These are phyloP conservation scores for Rubia balearica DNA, from an alignment of 305 asterid genomes.

Conservation along the genomic window DNA sequence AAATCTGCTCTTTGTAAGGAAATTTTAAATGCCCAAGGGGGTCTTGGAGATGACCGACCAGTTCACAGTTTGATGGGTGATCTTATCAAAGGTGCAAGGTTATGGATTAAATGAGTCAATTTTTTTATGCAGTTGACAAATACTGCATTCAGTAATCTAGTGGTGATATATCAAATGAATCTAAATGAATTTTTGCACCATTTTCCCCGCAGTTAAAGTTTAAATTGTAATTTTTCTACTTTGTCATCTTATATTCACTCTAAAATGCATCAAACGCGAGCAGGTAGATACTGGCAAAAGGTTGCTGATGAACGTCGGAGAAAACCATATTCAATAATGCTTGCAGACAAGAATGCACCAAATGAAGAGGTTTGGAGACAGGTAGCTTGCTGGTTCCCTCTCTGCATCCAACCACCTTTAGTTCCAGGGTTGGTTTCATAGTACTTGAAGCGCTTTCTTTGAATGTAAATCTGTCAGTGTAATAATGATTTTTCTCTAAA, in stretches of 20 bases:
- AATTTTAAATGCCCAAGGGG: constrained; percentile 54
- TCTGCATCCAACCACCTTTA: constrained; percentile 1
- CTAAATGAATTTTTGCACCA: neutral
- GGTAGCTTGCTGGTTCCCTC: constrained; percentile 36
- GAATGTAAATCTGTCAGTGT: neutral
- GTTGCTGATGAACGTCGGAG: constrained; percentile 70
- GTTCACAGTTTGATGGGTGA: constrained; percentile 92
- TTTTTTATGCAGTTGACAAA: neutral
- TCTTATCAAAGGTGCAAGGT: constrained; percentile 72
- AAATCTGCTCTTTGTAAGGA: constrained; percentile 96
- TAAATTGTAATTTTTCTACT: neutral
- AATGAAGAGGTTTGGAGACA: constrained; percentile 92
- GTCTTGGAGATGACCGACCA: constrained; percentile 91
- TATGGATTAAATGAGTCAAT: neutral
- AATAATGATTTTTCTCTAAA: neutral
- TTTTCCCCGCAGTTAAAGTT: neutral
- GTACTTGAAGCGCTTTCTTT: neutral
- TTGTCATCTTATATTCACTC: neutral
- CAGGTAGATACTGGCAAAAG: constrained; percentile 84
- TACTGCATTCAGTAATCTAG: neutral
- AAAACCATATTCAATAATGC: constrained; percentile 81
- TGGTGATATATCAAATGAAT: neutral
- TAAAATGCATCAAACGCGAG: constrained; percentile 21
- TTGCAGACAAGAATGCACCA: constrained; percentile 99
- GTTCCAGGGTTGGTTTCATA: neutral